Conservation (phyloP, 73 alveolate species). For the Symbiodinium pilosum region DNA sequence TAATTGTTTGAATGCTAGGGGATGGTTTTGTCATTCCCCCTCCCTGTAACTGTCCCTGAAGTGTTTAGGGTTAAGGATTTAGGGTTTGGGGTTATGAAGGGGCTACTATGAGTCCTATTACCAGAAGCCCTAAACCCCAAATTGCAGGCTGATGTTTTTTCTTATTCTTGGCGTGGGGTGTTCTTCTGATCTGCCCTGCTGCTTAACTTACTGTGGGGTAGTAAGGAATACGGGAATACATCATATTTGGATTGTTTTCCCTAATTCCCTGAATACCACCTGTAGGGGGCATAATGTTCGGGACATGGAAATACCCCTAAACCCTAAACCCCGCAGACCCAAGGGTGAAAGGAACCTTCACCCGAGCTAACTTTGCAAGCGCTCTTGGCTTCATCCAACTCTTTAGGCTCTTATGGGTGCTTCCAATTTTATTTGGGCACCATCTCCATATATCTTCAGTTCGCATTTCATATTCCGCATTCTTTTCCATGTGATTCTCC, state of each 20-base stretch:
- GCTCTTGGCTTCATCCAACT: not conserved
- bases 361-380: not conserved
- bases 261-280: not conserved
- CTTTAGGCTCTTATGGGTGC: not conserved
- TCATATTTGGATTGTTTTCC: not conserved
- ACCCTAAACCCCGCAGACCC: too few species aligned
- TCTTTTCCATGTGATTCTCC: not conserved
- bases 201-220: not conserved
- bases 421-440: not conserved
- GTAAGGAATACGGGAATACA: not conserved
- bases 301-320: not conserved
- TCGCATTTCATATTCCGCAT: not conserved
- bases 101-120: too few species aligned
- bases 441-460: not conserved
- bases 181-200: not conserved
- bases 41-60: not conserved
- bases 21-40: not conserved
- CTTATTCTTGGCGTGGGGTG: not conserved
- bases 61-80: not conserved
- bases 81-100: too few species aligned
- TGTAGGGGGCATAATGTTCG: not conserved
- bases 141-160: not conserved
- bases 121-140: too few species aligned
- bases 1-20: not conserved
- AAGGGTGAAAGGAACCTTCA: too few species aligned